phyloP scores from a whole-genome alignment of 768 basidiomycete species.

The Leccinum subtestaceum region DNA sequence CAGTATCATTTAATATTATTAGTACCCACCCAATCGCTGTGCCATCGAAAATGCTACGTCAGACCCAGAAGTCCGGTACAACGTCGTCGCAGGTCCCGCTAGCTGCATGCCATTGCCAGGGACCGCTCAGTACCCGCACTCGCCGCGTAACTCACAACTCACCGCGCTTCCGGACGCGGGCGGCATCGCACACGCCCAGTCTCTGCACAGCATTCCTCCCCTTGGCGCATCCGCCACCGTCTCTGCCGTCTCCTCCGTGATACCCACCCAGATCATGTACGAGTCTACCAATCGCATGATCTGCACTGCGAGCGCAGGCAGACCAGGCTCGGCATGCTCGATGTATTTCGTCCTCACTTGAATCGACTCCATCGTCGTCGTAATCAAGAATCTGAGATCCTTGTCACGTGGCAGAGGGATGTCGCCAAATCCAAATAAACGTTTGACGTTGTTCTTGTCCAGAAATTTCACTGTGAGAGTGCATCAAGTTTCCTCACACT shows the following conservation, averaged over 20 bases:
- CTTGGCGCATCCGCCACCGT: constrained; percentile 47
- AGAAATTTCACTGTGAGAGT: neutral
- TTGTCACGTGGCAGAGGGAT: constrained; percentile 20
- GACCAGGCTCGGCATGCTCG: constrained; percentile 45
- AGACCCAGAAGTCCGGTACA: constrained; percentile 60
- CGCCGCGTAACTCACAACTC: constrained; percentile 8
- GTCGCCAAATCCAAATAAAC: too few relatives aligned
- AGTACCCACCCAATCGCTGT: constrained; percentile 68
- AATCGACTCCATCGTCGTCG: constrained; percentile 27
- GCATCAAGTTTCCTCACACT: neutral
- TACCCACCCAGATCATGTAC: constrained; percentile 82
- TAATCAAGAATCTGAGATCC: neutral
- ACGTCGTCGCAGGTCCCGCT: constrained; percentile 48
- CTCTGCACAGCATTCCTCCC: constrained; percentile 58
- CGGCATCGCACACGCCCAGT: constrained; percentile 88
- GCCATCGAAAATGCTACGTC: constrained; percentile 74
- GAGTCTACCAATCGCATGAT: constrained; percentile 65
- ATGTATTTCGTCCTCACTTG: constrained; percentile 49
- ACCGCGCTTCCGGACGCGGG: constrained; percentile 27
- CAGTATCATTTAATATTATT: neutral
- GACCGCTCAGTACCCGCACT: constrained; percentile 1
- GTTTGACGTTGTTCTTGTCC: too few relatives aligned
- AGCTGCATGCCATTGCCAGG: neutral
- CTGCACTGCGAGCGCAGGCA: constrained; percentile 63
- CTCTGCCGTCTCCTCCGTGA: constrained; percentile 45